Conservation (phyloP, 2,329 filamentous ascomycete species). For the Calonectria ilicicola region DNA sequence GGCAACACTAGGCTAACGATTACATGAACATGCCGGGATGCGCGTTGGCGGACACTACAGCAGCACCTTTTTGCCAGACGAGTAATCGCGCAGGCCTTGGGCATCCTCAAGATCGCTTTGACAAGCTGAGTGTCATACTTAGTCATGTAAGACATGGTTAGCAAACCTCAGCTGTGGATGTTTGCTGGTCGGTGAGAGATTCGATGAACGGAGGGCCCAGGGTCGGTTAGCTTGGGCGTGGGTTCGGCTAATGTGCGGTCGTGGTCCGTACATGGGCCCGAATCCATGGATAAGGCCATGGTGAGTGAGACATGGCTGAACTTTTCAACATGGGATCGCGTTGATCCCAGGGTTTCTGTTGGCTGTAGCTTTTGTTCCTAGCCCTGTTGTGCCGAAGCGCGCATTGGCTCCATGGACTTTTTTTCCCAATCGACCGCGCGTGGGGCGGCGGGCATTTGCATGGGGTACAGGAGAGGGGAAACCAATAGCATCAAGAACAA, state of each 20-base stretch:
- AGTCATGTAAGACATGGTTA: slow-evolving; percentile 3
- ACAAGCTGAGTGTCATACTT: slow-evolving; percentile 1
- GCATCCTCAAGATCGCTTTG: not conserved
- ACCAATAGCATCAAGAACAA: slow-evolving; percentile 20
- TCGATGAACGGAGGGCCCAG: slow-evolving; percentile 1
- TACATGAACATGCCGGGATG: not conserved
- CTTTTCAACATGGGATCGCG: slow-evolving; percentile 13
- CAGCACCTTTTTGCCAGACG: not conserved
- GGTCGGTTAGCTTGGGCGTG: slow-evolving; percentile 9
- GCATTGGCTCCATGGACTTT: slow-evolving; percentile 14
- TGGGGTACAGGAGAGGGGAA: slow-evolving; percentile 17
- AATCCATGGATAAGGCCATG: slow-evolving; percentile 23
- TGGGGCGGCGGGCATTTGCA: slow-evolving; percentile 25
- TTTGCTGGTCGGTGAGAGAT: slow-evolving; percentile 16
- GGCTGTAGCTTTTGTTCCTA: slow-evolving; percentile 15
- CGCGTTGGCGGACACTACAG: not conserved
- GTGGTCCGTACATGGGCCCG: slow-evolving; percentile 22
- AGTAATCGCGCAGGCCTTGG: not conserved
- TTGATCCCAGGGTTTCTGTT: slow-evolving; percentile 8
- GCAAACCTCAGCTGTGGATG: not conserved
- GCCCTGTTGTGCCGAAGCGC: slow-evolving; percentile 8
- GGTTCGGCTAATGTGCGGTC: slow-evolving; percentile 6
- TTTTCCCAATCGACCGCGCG: slow-evolving; percentile 8
- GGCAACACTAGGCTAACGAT: not conserved
- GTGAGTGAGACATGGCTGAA: slow-evolving; percentile 19